Evolutionary conservation across 768 basidiomycete species (phyloP).

Genomic region (Tricholoma hemisulphureum): DNA sequence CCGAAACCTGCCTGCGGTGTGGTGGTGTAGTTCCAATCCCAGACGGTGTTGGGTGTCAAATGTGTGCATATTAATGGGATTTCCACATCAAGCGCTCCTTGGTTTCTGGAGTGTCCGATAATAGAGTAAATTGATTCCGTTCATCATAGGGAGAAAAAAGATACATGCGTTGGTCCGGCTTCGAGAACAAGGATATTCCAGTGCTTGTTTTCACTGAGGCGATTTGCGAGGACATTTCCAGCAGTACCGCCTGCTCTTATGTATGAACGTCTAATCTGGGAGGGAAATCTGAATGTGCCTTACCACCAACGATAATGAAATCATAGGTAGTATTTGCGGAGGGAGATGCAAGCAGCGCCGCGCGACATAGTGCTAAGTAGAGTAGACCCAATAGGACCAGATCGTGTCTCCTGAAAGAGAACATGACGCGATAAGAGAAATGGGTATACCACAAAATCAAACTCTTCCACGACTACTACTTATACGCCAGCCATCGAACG

Average conservation of each 20-base stretch:
- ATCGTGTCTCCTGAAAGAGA: too few relatives aligned
- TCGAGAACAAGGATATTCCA: slow-evolving; percentile 6
- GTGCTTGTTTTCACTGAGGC: slow-evolving; percentile 3
- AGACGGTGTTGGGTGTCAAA: not conserved
- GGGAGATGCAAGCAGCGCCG: not conserved
- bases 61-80: not conserved
- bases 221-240: slow-evolving; percentile 11
- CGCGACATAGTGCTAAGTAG: too few relatives aligned
- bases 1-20: not conserved
- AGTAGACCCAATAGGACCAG: too few relatives aligned
- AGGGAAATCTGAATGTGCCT: not conserved
- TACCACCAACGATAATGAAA: slow-evolving; percentile 13
- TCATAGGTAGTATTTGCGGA: slow-evolving; percentile 4
- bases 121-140: too few relatives aligned
- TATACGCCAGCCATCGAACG: too few relatives aligned
- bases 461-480: too few relatives aligned
- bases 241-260: slow-evolving; percentile 7
- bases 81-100: not conserved
- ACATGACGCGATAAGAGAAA: too few relatives aligned
- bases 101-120: not conserved
- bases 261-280: not conserved
- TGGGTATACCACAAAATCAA: too few relatives aligned
- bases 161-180: too few relatives aligned
- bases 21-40: slow-evolving; percentile 1
- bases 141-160: too few relatives aligned